A percentile compares a stretch with the other conserved stretches of the same genome.
Conservation (phyloP, 108 stramenopile genomes). For the Bacterosira constricta region DNA sequence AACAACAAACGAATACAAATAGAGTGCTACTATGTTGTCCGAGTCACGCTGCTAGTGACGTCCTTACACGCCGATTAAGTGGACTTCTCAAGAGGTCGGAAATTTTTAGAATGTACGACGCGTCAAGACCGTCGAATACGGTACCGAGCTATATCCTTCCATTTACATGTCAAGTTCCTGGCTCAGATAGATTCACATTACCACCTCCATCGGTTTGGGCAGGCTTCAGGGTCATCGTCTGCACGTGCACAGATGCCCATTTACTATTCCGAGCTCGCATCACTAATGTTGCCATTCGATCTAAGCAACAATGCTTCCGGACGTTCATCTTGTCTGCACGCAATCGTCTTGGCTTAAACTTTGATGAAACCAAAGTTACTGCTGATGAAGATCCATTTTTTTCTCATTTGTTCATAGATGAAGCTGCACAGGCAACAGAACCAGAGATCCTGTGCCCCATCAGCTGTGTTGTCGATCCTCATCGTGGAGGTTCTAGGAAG, state of each 20-base stretch:
- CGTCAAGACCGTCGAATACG: constrained; percentile 48
- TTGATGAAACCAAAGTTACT: constrained; percentile 7
- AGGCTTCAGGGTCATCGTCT: constrained; percentile 61
- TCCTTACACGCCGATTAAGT: constrained; percentile 59
- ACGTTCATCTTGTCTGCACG: constrained; percentile 14
- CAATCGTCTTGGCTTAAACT: constrained; percentile 23
- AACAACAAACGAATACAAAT: constrained; percentile 24
- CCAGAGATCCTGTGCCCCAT: constrained; percentile 70
- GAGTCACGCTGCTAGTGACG: constrained; percentile 75
- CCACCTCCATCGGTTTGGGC: constrained; percentile 52
- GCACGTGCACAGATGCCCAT: constrained; percentile 72
- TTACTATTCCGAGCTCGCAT: constrained; percentile 60
- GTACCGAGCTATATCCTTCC: constrained; percentile 60
- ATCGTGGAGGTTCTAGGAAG: constrained; percentile 47
- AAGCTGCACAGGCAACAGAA: constrained; percentile 83
- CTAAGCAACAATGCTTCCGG: constrained; percentile 49
- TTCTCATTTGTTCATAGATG: constrained; percentile 78
- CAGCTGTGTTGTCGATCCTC: constrained; percentile 70
- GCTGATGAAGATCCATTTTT: constrained; percentile 55
- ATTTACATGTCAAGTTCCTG: constrained; percentile 45
- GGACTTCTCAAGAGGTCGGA: constrained; percentile 24
- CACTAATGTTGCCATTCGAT: constrained; percentile 63
- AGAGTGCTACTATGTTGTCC: constrained; percentile 73
- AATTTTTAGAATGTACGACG: constrained; percentile 64
- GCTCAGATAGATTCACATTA: constrained; percentile 47